Conservation (phyloP, 176 grass and related monocot species). For the Secale cereale region DNA sequence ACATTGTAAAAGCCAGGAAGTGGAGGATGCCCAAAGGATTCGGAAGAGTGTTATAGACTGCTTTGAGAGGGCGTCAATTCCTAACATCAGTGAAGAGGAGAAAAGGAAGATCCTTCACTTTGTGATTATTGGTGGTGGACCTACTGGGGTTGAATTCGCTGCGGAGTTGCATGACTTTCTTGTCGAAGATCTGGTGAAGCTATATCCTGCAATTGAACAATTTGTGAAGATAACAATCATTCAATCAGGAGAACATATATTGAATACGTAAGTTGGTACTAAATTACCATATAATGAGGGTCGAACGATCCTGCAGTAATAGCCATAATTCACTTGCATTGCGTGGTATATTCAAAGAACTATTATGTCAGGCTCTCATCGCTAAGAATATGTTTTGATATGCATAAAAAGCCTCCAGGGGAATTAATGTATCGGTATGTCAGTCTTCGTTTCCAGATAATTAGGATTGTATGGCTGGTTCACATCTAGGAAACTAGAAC, state of each 20-base stretch:
- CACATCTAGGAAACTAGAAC: neutral
- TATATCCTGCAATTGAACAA: conserved; percentile 65
- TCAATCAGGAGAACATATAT: conserved; percentile 79
- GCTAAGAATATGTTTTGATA: neutral
- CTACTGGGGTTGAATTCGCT: conserved; percentile 97
- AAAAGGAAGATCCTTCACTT: conserved; percentile 81
- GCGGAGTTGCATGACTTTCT: conserved; percentile 98
- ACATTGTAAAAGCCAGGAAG: conserved; percentile 57
- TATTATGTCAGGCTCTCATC: neutral
- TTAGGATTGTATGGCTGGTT: neutral
- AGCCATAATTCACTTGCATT: conserved; percentile 8
- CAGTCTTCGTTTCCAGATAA: neutral
- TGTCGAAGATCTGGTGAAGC: conserved; percentile 79
- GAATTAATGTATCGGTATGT: neutral
- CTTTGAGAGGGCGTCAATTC: conserved; percentile 84
- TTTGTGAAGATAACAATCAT: conserved; percentile 92
- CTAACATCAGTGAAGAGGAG: conserved; percentile 66
- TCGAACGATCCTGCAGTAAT: conserved; percentile 11
- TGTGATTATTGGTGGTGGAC: conserved; percentile 91
- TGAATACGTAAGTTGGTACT: conserved; percentile 72
- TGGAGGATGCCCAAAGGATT: conserved; percentile 92
- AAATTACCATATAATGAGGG: conserved; percentile 14
- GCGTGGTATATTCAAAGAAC: neutral
- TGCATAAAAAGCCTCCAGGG: neutral
- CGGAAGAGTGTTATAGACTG: conserved; percentile 72